phyloP scores from a whole-genome alignment of 2,329 filamentous ascomycete species.

The Diaporthe aspalathi region DNA sequence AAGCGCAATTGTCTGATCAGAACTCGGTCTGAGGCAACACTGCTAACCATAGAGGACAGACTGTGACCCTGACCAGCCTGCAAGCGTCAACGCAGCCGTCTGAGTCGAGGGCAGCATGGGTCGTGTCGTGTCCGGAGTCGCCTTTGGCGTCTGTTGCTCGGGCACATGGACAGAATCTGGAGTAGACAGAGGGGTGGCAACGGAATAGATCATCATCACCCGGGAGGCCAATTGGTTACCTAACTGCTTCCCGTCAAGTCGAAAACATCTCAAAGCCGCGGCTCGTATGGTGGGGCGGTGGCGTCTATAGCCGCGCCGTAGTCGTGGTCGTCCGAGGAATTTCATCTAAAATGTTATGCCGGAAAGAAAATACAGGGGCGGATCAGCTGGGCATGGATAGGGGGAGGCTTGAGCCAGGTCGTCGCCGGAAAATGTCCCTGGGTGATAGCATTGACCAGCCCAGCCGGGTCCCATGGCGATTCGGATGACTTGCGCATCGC shows the following conservation, averaged over 20 bases:
- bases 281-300: conserved; percentile 19
- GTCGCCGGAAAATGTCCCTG: background rate
- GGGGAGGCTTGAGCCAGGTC: background rate
- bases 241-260: background rate
- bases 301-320: conserved; percentile 21
- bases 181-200: conserved; percentile 16
- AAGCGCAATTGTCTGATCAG: conserved; percentile 34
- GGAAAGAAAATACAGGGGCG: background rate
- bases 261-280: background rate
- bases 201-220: background rate
- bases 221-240: conserved; percentile 5
- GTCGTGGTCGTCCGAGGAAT: conserved; percentile 20
- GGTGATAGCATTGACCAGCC: conserved; percentile 11
- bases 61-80: conserved; percentile 41
- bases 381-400: conserved; percentile 29
- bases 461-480: conserved; percentile 12
- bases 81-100: conserved; percentile 38
- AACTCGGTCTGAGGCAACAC: background rate
- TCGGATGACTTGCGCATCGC: background rate
- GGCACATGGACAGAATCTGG: background rate
- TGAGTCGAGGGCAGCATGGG: conserved; percentile 3
- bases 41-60: conserved; percentile 34
- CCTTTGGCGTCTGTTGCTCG: background rate
- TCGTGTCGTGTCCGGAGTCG: background rate
- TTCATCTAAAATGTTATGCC: conserved; percentile 15